Evolutionary conservation across 768 basidiomycete genomes (phyloP).

Genomic region (Phylloporus arenicola): DNA sequence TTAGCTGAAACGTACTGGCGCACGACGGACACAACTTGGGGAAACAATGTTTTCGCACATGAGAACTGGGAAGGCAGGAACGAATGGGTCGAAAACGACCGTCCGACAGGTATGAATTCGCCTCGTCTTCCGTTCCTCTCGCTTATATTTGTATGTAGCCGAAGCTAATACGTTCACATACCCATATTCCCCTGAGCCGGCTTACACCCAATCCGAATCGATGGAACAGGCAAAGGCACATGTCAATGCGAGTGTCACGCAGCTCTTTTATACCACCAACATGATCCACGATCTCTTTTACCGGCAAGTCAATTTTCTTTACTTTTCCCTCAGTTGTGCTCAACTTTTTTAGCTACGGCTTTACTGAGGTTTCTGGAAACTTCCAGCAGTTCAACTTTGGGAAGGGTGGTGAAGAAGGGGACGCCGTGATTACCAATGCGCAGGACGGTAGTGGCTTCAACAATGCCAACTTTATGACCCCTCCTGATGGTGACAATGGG

Average conservation of each 20-base stretch:
- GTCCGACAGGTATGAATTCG: conserved; percentile 50
- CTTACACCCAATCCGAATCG: conserved; percentile 47
- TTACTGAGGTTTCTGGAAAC: conserved; percentile 87
- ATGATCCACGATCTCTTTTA: conserved; percentile 80
- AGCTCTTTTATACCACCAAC: conserved; percentile 86
- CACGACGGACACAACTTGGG: conserved; percentile 79
- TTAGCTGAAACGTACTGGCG: conserved; percentile 38
- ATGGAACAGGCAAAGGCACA: conserved; percentile 71
- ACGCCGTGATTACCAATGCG: conserved; percentile 91
- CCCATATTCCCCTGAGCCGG: conserved; percentile 64
- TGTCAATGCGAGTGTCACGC: conserved; percentile 81
- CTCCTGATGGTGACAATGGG: conserved; percentile 80
- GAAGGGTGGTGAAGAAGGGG: conserved; percentile 78
- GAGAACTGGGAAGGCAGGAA: conserved; percentile 86
- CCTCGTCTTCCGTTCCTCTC: not conserved
- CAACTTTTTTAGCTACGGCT: conserved; percentile 62
- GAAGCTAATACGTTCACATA: conserved; percentile 50
- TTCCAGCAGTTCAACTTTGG: conserved; percentile 99
- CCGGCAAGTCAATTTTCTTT: conserved; percentile 34
- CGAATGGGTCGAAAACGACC: conserved; percentile 64
- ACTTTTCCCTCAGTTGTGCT: not conserved
- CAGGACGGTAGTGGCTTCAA: conserved; percentile 94
- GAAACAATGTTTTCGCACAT: conserved; percentile 91
- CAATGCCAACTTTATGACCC: conserved; percentile 89
- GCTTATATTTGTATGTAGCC: conserved; percentile 5